Evolutionary conservation across 108 stramenopile genomes (phyloP), one percentile per base, ranked within the genome.

Genomic region (Skeletonema grethae): DNA sequence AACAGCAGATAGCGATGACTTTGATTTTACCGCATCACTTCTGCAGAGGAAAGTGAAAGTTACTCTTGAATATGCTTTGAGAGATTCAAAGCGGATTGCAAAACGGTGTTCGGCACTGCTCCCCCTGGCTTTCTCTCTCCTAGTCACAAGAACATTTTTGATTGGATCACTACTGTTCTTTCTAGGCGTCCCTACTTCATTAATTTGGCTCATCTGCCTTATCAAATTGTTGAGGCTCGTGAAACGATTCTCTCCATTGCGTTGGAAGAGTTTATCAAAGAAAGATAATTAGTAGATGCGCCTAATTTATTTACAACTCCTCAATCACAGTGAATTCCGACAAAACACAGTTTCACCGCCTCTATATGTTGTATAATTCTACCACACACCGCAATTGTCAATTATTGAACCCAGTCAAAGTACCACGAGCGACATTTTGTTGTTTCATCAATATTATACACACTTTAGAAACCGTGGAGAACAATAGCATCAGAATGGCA

Each of bases 381-480:
- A 39, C 38, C 9, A 12, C 12, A 12, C 2, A 10, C 38, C 11
- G 12, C 10, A 39, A 11, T 39, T 11, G 2, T 2, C 12, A 12
- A 11, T 39, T 39, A 28, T 28, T 11, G 11, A 39, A 39, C 10
- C 38, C 38, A 2, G 12, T 0, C 12, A 9, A 39, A 39, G 38
- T 39, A 39, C 38, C 38, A 39, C 10, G 2, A 39, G 38, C 11
- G 38, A 39, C 1, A 39, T 39, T 9, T 39, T 39, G 10, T 39
- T 39, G 12, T 3, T 39, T 12, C 38, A 39, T 39, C 38, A 39
- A 39, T 39, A 39, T 3, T 12, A 39, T 39, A 2, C 11, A 11
- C 0, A 39, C 11, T 3, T 83, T 95, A 95, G 77, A 92, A 92
- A 86, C 97, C 95, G 70, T 96, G 95, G 65, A 95, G 77, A 4